Evolutionary conservation across 306 rosid species (phyloP).

Genomic region (Alnus glutinosa): DNA sequence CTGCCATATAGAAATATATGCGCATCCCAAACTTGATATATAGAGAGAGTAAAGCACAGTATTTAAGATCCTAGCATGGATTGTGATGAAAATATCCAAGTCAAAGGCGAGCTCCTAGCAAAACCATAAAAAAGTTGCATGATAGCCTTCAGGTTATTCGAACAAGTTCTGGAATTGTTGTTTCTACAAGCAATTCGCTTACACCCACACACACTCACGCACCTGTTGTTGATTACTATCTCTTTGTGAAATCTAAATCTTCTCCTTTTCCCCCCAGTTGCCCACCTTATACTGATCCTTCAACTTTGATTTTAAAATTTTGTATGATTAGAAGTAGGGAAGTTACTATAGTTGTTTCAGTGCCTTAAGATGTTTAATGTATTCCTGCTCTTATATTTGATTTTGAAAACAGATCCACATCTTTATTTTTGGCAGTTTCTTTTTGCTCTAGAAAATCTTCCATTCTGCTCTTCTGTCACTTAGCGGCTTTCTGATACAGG

Average conservation of each 20-base stretch:
- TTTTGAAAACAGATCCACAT: neutral
- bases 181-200: neutral
- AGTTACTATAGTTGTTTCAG: neutral
- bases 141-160: neutral
- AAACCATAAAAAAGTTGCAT: no score
- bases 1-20: no score
- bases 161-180: neutral
- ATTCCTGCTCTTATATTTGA: neutral
- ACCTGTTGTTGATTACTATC: neutral
- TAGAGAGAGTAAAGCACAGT: no score
- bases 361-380: conserved; percentile 12
- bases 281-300: neutral
- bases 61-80: no score
- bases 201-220: neutral
- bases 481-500: conserved; percentile 45
- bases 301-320: neutral
- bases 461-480: conserved; percentile 12
- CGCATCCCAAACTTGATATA: no score
- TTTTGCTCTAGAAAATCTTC: neutral
- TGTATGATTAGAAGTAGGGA: neutral
- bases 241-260: neutral
- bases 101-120: no score
- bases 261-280: neutral
- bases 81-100: no score
- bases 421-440: conserved; percentile 3